These are phyloP conservation scores for Uromyces viciae-fabae DNA, from an alignment of 1,284 basidiomycete genomes.

Conservation along the genomic window DNA sequence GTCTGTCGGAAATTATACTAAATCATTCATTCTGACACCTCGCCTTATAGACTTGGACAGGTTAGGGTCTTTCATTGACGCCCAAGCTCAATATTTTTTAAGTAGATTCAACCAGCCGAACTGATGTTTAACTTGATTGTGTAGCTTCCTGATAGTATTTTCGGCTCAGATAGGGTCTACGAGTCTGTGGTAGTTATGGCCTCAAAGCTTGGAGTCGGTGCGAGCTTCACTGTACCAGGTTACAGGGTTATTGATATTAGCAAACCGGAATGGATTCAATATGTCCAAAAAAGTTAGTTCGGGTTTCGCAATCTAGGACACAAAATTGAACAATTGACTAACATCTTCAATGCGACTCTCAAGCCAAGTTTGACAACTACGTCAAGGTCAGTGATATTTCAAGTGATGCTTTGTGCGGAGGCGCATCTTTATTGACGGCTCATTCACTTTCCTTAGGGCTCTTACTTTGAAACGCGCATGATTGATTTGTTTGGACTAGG, in stretches of 20 bases:
- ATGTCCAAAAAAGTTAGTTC: slow-evolving; percentile 37
- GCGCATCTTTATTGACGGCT: background rate
- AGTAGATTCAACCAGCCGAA: background rate
- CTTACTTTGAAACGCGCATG: background rate
- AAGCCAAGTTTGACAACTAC: slow-evolving; percentile 34
- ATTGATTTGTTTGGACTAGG: slow-evolving; percentile 13
- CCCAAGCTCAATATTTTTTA: background rate
- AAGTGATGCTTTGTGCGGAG: too few species aligned
- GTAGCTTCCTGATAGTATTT: background rate
- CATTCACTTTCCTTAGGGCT: background rate
- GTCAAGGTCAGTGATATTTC: slow-evolving; percentile 21
- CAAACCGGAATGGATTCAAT: slow-evolving; percentile 44
- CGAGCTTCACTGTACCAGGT: slow-evolving; percentile 22
- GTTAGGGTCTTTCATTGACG: background rate
- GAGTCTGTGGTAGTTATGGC: background rate
- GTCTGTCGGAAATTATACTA: background rate
- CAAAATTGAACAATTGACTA: background rate
- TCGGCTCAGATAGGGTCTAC: too few species aligned
- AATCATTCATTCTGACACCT: background rate
- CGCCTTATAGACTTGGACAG: background rate
- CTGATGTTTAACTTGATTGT: background rate
- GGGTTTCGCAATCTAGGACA: background rate
- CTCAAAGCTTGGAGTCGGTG: slow-evolving; percentile 19
- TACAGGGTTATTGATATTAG: slow-evolving; percentile 42
- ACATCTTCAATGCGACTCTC: background rate